Evolutionary conservation across 1,284 basidiomycete species (phyloP), one percentile per base, ranked within the genome.

Genomic region (Malassezia restricta): DNA sequence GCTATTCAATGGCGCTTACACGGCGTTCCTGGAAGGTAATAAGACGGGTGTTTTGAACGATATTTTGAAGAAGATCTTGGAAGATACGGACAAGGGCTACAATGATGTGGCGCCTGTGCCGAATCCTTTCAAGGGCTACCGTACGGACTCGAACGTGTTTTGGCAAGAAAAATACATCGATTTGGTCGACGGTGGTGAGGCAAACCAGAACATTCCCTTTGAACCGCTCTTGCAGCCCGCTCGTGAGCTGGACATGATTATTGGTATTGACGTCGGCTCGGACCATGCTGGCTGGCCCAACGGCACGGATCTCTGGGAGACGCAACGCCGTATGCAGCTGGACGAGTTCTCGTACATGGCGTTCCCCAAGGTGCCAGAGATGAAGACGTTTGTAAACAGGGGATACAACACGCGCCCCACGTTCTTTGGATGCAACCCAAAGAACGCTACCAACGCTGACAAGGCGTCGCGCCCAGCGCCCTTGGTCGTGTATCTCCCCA

Each of bases 341-440:
- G 27, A 48, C 0, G 28, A 17, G 27, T 72, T 66, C 51, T 39
- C 20, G 50, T 54, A 59, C 11, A 65, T 74, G 50, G 57, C 71
- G 6, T 76, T 78, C 68, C 76, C 77, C 1, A 47, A 63, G 14
- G 74, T 79, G n/a, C 77, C 77, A 0, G 63, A 66, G 9, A 66
- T 71, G 6, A 75, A 77, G 12, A 79, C 78, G 6, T 85, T 85
- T 63, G 65, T 84, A 43, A 74, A 76, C 11, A 79, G 78, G 7
- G 85, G 85, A 12, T 76, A 83, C 8, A 83, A 82, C 68, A 76
- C 77, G 37, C 78, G 84, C 15, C 80, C 84, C 6, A 82, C 82
- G 0, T 86, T 87, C 73, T 87, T 86, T 73, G 85, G 85, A 0
- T 86, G 84, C 65, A 74, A 68, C 33, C 68, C 74, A 3, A 68